Conservation (phyloP, 495 filamentous ascomycete species). For the Aspergillus leporis region DNA sequence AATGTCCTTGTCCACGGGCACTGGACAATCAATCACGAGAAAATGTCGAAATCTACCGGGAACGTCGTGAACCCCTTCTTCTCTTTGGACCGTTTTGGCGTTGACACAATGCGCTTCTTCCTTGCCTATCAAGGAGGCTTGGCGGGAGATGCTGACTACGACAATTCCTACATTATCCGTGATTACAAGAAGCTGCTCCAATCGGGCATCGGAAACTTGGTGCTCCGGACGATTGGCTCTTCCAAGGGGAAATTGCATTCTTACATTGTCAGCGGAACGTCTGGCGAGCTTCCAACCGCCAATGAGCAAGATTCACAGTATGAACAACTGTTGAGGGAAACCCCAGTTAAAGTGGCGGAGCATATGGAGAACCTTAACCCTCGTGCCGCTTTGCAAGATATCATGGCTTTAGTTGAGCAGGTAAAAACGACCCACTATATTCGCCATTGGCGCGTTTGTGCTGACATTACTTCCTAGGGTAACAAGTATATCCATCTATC, state of each 20-base stretch:
- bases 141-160: slow-evolving; percentile 75
- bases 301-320: slow-evolving; percentile 32
- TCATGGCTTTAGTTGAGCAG: slow-evolving; percentile 63
- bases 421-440: slow-evolving; percentile 32
- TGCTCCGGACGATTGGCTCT: slow-evolving; percentile 64
- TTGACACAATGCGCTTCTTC: slow-evolving; percentile 87
- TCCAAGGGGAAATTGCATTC: slow-evolving; percentile 64
- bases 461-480: slow-evolving; percentile 46
- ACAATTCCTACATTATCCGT: slow-evolving; percentile 70
- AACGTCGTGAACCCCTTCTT: slow-evolving; percentile 96
- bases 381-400: slow-evolving; percentile 60
- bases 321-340: slow-evolving; percentile 32
- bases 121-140: slow-evolving; percentile 76
- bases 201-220: slow-evolving; percentile 74
- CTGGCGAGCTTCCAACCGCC: slow-evolving; percentile 31
- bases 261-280: slow-evolving; percentile 48
- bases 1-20: slow-evolving; percentile 86
- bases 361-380: slow-evolving; percentile 68
- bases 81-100: slow-evolving; percentile 83
- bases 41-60: slow-evolving; percentile 95
- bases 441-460: not conserved
- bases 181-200: slow-evolving; percentile 79
- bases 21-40: slow-evolving; percentile 85
- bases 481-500: slow-evolving; percentile 66
- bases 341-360: slow-evolving; percentile 42